phyloP scores from a whole-genome alignment of 1,284 basidiomycete species.

The Tylopilus sp. region DNA sequence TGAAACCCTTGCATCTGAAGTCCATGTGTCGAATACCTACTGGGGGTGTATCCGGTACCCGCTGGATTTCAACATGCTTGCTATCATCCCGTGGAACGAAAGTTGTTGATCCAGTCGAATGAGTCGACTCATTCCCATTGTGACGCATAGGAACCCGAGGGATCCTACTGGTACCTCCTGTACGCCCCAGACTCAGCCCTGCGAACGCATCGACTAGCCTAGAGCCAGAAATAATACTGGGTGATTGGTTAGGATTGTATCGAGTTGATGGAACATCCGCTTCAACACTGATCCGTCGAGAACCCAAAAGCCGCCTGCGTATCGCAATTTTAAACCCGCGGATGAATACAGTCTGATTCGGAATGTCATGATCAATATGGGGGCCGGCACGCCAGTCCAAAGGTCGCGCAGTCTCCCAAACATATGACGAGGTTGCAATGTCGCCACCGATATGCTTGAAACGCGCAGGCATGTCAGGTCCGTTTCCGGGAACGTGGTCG shows the following conservation, averaged over 20 bases:
- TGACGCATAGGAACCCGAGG: background rate
- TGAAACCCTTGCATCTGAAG: background rate
- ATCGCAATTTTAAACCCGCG: constrained; percentile 26
- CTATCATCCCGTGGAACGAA: background rate
- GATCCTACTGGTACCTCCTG: background rate
- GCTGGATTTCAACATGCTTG: constrained; percentile 9
- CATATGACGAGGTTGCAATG: background rate
- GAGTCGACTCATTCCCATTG: background rate
- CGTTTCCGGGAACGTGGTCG: background rate
- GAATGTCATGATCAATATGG: background rate
- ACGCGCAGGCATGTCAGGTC: background rate
- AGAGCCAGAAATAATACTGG: background rate
- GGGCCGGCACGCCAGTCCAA: constrained; percentile 21
- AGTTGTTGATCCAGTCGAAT: background rate
- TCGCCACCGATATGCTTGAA: constrained; percentile 2
- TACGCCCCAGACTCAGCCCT: background rate
- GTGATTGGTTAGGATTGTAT: background rate
- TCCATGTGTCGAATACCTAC: background rate
- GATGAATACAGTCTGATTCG: constrained; percentile 24
- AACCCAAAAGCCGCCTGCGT: constrained; percentile 8
- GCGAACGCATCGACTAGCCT: background rate
- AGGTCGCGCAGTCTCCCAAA: constrained; percentile 9
- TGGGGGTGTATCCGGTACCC: constrained; percentile 5
- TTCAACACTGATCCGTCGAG: constrained; percentile 9
- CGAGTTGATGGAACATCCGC: constrained; percentile 15